Evolutionary conservation across 208 protist genomes (phyloP).

Genomic region (Wallacemonas sp.): DNA sequence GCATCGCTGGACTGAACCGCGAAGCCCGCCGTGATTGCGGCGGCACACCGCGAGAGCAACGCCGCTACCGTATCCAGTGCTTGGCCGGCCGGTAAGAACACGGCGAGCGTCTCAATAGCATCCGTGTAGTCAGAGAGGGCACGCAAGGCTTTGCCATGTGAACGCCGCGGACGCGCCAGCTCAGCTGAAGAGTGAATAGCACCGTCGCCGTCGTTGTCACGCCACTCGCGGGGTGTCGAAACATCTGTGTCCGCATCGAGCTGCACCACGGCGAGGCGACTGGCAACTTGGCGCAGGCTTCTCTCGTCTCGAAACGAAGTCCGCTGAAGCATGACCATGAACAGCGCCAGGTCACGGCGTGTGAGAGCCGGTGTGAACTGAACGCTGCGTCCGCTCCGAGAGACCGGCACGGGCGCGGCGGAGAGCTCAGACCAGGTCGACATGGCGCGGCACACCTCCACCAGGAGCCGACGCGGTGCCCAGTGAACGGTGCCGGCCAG

Average conservation of each 20-base stretch:
- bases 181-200: too few relatives aligned
- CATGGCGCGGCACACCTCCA: constrained; percentile 39
- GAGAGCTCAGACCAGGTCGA: constrained; percentile 25
- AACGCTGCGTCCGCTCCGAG: background rate
- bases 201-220: background rate
- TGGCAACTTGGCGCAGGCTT: constrained; percentile 40
- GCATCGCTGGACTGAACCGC: background rate
- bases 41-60: constrained; percentile 6
- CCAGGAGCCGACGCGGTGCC: constrained; percentile 53
- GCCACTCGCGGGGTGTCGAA: background rate
- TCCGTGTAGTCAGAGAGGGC: constrained; percentile 13
- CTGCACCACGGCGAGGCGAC: constrained; percentile 22
- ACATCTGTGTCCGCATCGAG: background rate
- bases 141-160: background rate
- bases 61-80: constrained; percentile 12
- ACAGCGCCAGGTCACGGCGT: constrained; percentile 31
- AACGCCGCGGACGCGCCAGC: too few relatives aligned
- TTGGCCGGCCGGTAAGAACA: constrained; percentile 14
- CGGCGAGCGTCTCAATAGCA: constrained; percentile 20
- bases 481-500: constrained; percentile 22
- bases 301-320: constrained; percentile 58
- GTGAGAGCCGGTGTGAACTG: constrained; percentile 27
- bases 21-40: background rate
- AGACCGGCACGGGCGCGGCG: background rate
- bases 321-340: constrained; percentile 44